Evolutionary conservation across 768 basidiomycete genomes (phyloP), one percentile per base, ranked within the genome.

Genomic region (Kwoniella shandongensis): DNA sequence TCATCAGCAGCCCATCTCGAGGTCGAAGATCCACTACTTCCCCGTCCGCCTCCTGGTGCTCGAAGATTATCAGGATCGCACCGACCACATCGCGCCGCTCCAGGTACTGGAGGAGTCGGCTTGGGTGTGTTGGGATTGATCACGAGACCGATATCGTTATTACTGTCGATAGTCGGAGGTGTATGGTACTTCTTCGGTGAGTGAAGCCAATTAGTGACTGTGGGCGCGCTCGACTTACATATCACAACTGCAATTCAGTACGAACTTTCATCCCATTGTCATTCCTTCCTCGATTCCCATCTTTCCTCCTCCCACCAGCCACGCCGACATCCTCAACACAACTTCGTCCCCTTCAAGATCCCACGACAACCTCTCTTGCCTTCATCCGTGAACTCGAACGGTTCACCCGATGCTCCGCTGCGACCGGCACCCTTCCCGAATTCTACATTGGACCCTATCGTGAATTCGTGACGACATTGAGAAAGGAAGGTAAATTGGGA

Each of bases 381-480:
- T 66, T 67, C 51, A 64, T 71, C 52, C 52, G 59, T 6, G 66
- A 67, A 22, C 51, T 72, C 13, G 68, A 70, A 42, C 42, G 30
- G 11, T 46, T 59, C 23, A 69, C 70, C 15, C 54, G 64, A 22
- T 54, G 54, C 23, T 66, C 72, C 1, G 39, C 59, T 1, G 22
- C 60, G 5, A 30, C 41, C 7, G 65, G 65, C 38, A 68, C 84
- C 12, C 77, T 94, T 1, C 91, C 91, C 0, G 88, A 91, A 56
- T 94, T 96, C 77, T 84, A 81, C 46, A 75, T 86, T 3, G 88
- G 88, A 1, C 81, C 83, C 17, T 97, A 98, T 72, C 91, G 97
- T 60, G 83, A 86, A 3, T 87, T 86, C 38, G 76, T 94, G 60
- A 81, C 83, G 50, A 69, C 75, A 36, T 88, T 89, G 58, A 84